phyloP scores from a whole-genome alignment of 2,329 filamentous ascomycete species.

The Catunica adiposa region DNA sequence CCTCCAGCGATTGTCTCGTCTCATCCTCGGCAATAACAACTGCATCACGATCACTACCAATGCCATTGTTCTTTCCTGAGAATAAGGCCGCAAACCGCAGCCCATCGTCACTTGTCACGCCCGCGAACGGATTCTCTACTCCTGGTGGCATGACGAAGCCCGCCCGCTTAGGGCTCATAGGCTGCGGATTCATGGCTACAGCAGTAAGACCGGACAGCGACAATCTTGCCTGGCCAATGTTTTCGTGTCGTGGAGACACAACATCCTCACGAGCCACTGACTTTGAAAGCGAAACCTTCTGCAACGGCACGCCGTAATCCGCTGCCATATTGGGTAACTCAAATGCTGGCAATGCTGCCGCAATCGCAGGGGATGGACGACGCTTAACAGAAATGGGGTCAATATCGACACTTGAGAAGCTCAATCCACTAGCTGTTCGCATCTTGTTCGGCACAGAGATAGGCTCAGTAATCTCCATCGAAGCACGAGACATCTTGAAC shows the following conservation, averaged over 20 bases:
- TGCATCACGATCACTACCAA: constrained; percentile 15
- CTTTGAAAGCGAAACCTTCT: background rate
- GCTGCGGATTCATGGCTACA: constrained; percentile 10
- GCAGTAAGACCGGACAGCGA: constrained; percentile 10
- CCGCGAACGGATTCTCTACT: constrained; percentile 20
- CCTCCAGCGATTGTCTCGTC: constrained; percentile 41
- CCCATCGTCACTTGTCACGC: constrained; percentile 16
- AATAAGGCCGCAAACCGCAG: constrained; percentile 28
- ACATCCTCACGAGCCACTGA: constrained; percentile 2
- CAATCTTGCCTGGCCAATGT: background rate
- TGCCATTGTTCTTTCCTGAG: constrained; percentile 15
- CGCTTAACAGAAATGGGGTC: constrained; percentile 6
- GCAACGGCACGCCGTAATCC: constrained; percentile 5
- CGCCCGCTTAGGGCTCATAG: constrained; percentile 34
- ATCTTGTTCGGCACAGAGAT: background rate
- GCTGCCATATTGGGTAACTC: constrained; percentile 2
- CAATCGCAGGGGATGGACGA: background rate
- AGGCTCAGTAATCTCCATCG: background rate
- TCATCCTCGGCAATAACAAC: constrained; percentile 48
- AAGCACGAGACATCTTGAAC: background rate
- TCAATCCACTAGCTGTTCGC: constrained; percentile 1
- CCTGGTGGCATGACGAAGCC: constrained; percentile 40
- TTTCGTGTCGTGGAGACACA: constrained; percentile 6
- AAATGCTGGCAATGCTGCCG: constrained; percentile 2
- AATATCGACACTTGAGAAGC: constrained; percentile 1